Percentiles rank a stretch among this genome's conserved stretches.
phyloP scores from a whole-genome alignment of 495 filamentous ascomycete species.

The Saxophila tyrrhenica region DNA sequence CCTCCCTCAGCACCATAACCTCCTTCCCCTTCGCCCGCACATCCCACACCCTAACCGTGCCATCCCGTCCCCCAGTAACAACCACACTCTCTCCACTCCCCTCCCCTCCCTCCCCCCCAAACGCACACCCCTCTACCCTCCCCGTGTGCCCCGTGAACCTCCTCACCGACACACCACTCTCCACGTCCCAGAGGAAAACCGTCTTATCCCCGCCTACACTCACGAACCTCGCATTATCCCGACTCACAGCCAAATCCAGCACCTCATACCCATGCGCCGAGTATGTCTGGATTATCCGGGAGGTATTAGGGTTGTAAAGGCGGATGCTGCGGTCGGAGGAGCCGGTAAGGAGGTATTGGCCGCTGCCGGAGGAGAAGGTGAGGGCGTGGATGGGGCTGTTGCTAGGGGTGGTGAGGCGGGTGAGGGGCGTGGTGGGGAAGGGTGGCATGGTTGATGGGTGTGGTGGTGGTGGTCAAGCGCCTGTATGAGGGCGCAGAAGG shows the following conservation, averaged over 20 bases:
- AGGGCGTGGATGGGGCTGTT: slow-evolving; percentile 63
- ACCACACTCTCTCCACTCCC: slow-evolving; percentile 62
- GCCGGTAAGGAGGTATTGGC: slow-evolving; percentile 75
- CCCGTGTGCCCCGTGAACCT: slow-evolving; percentile 55
- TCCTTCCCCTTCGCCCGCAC: slow-evolving; percentile 52
- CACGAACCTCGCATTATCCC: slow-evolving; percentile 69
- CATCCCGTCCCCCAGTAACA: slow-evolving; percentile 49
- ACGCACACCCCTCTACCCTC: slow-evolving; percentile 64
- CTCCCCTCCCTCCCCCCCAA: slow-evolving; percentile 63
- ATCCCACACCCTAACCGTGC: slow-evolving; percentile 83
- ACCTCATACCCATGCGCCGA: slow-evolving; percentile 83
- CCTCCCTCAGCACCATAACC: slow-evolving; percentile 67
- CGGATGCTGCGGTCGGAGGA: slow-evolving; percentile 74
- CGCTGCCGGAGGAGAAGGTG: slow-evolving; percentile 54
- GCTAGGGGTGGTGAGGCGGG: slow-evolving; percentile 25
- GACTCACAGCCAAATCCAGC: slow-evolving; percentile 62
- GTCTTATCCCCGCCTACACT: slow-evolving; percentile 76
- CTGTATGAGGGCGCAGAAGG: too few relatives aligned
- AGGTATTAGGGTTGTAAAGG: slow-evolving; percentile 52
- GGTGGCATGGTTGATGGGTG: background rate
- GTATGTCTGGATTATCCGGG: slow-evolving; percentile 68
- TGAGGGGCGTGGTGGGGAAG: slow-evolving; percentile 28
- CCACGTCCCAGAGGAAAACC: slow-evolving; percentile 91
- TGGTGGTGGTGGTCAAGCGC: background rate
- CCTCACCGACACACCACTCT: slow-evolving; percentile 57